A percentile compares a stretch with the other conserved stretches of the same genome.
phyloP scores from a whole-genome alignment of 139 green algal species.

The Gonium pectorale region DNA sequence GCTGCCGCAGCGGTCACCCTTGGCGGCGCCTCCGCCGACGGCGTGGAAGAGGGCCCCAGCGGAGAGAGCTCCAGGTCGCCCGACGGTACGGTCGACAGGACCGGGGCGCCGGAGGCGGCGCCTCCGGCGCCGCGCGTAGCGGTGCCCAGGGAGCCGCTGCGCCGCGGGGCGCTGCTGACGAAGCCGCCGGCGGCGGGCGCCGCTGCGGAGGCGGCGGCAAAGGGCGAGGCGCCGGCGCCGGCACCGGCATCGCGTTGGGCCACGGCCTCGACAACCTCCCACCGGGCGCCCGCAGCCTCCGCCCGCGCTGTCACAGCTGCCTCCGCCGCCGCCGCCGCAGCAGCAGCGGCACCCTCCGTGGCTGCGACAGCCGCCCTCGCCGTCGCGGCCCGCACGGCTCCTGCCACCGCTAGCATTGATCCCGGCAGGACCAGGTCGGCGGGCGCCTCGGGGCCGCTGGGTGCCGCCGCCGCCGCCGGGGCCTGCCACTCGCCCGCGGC shows the following conservation, averaged over 20 bases:
- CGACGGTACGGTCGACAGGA: slow-evolving; percentile 31
- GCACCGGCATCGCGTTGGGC: not conserved
- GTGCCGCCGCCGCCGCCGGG: not conserved
- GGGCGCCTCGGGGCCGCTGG: not conserved
- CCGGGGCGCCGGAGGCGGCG: not conserved
- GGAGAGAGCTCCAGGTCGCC: slow-evolving; percentile 7
- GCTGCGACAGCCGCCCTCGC: not conserved
- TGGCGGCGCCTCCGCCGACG: too few species aligned
- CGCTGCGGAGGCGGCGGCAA: not conserved
- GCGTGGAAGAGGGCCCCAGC: too few species aligned
- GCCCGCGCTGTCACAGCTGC: not conserved
- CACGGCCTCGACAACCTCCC: too few species aligned
- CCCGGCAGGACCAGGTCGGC: not conserved
- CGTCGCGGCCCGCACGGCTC: not conserved
- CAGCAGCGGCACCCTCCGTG: not conserved
- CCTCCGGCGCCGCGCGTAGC: too few species aligned
- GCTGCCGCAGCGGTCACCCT: not conserved
- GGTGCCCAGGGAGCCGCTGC: slow-evolving; percentile 12
- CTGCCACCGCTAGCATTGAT: not conserved
- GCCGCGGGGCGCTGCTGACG: too few species aligned
- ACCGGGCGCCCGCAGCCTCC: not conserved
- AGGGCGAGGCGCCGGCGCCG: not conserved
- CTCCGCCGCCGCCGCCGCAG: not conserved
- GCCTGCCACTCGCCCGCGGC: too few species aligned
- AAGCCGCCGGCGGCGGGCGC: not conserved